Evolutionary conservation across 2,329 filamentous ascomycete species (phyloP), one percentile per base, ranked within the genome.

Genomic region (Paracoccidioides brasiliensis): DNA sequence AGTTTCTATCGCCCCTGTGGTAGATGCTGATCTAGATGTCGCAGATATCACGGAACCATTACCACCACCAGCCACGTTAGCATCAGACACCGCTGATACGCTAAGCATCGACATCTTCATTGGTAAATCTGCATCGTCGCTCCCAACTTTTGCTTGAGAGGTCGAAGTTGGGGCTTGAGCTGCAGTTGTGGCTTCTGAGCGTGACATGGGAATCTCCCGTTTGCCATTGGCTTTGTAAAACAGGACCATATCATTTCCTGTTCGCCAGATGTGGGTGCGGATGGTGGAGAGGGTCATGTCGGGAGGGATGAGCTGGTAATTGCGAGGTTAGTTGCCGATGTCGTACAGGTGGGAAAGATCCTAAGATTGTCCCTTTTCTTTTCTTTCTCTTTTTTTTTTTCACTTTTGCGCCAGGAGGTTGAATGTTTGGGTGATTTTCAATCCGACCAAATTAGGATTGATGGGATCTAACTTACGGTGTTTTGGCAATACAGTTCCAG

Each of bases 241-340:
- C 52, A 98, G 76, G 54, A 95, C 73, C 60, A 98, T 86, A 71
- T 98, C 93, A 64, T 86, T 90, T n/a, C 89, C 89, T 45, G 88
- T 89, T 64, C 94, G 89, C 93, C 93, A 98, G 54, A 97, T 78
- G 66, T 95, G 90, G 2, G 90, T 85, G 37, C 91, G 84, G 45
- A 98, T 83, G 0, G 90, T 96, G 4, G 90, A 89, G n/a, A 98
- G 80, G 40, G 86, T 97, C 85, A 95, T 96, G 37, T 84, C 86
- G 5, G 84, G 82, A 2, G 86, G 81, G 32, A 97, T 64, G 50
- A 63, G 56, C 71, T 73, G 42, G 49, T 5, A 22, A 12, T 9
- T 30, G 32, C 37, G 37, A 48, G 8, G 46, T n/a, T 45, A 52
- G 43, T 32, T 38, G 9, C 22, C 14, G 15, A 5, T 14, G 12